Evolutionary conservation across 495 filamentous ascomycete species (phyloP), one percentile per base, ranked within the genome.

Genomic region (Terfezia boudieri): DNA sequence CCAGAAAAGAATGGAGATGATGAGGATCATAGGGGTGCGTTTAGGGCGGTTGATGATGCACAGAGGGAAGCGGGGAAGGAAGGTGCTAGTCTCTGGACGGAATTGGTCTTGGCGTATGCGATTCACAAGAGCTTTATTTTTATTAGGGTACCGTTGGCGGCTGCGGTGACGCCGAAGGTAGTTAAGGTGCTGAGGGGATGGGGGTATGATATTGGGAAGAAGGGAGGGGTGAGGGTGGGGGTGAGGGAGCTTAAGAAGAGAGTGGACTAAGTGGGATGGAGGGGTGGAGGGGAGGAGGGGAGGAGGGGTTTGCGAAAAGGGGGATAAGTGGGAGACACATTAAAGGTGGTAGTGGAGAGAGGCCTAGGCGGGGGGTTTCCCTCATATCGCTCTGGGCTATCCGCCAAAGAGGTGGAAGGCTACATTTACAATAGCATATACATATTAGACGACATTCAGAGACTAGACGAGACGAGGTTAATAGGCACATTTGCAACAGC

Each of bases 121-220:
- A 82, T 99, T 52, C 90, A 99, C 72, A 99, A 99, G 69, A 90
- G 82, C 58, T 88, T 98, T 67, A 94, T 99, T 53, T 94, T 99
- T 67, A 68, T 96, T 53, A 76, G 90, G 9, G 83, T 98, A 2
- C 90, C 90, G 2, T 64, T 95, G 58, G 87, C 90, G 2, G 88
- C 82, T 11, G 89, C 86, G 1, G 74, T 94, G 12, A 86, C 83
- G 8, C 90, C 92, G 2, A 94, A 90, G 65, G 81, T 96, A 10
- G 90, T 94, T 56, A 87, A 86, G 68, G 74, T 77, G 14, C 71
- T 98, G 5, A 70, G 90, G 54, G 72, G 77, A 6, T 93, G 88
- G 86, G 90, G 90, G 4, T 84, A 76, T 75, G 68, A 83, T 62
- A 79, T 84, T 65, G 78, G 80, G 5, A 79, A 74, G 66, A 72